Evolutionary conservation across 176 grass and related monocot species (phyloP).

Genomic region (Carex littledalei): DNA sequence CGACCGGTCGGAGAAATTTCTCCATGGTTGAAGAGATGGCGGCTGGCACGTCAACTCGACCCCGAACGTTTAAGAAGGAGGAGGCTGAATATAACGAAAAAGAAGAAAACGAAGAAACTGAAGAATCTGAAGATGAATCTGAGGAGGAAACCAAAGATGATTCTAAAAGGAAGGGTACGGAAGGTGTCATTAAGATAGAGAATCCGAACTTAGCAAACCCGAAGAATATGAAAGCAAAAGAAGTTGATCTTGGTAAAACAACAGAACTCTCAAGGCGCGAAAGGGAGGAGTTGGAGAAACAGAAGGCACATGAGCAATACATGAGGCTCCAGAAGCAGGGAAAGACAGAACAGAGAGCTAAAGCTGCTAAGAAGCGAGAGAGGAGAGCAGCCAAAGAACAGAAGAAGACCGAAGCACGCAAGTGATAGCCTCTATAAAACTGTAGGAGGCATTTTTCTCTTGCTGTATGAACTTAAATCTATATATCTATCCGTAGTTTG

Average conservation of each 20-base stretch:
- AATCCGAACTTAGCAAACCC: conserved; percentile 88
- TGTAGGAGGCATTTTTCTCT: conserved; percentile 12
- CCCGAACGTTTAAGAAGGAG: conserved; percentile 72
- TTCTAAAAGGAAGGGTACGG: conserved; percentile 67
- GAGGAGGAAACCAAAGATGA: conserved; percentile 55
- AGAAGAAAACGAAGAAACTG: conserved; percentile 60
- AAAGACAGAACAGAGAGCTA: conserved; percentile 81
- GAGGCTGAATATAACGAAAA: conserved; percentile 48
- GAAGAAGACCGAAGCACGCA: conserved; percentile 53
- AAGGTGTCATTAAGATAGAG: conserved; percentile 86
- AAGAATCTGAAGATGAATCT: conserved; percentile 70
- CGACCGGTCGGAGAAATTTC: conserved; percentile 69
- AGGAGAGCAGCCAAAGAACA: conserved; percentile 80
- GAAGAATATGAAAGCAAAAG: conserved; percentile 86
- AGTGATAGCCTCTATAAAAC: conserved; percentile 22
- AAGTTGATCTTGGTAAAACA: conserved; percentile 72
- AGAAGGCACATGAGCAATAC: conserved; percentile 54
- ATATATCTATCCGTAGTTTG: conserved; percentile 1
- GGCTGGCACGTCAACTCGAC: conserved; percentile 72
- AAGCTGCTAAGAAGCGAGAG: conserved; percentile 80
- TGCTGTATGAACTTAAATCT: neutral
- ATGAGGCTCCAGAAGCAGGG: conserved; percentile 89
- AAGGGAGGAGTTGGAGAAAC: conserved; percentile 91
- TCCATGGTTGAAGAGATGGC: conserved; percentile 71
- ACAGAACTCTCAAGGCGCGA: conserved; percentile 96